Evolutionary conservation across 192 early-diverging fungal genomes (phyloP).

Genomic region (Backusella macrospora): DNA sequence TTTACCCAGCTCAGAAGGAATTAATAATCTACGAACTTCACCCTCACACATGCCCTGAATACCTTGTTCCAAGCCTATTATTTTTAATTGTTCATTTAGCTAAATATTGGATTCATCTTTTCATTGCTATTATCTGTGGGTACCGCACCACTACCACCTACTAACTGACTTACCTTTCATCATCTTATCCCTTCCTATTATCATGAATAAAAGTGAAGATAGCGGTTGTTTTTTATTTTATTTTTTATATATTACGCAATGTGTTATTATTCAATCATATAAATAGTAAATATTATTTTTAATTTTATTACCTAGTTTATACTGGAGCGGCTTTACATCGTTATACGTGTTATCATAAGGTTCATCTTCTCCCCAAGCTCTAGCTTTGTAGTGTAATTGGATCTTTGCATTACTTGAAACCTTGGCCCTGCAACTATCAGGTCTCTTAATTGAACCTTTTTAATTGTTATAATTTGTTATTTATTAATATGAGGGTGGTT

Average conservation of each 20-base stretch:
- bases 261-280: no score
- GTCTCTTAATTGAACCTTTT: constrained; percentile 16
- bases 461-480: neutral
- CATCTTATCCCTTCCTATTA: constrained; percentile 24
- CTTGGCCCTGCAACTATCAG: constrained; percentile 8
- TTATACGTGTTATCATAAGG: constrained; percentile 29
- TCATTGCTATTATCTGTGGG: neutral
- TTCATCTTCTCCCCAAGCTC: constrained; percentile 25
- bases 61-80: constrained; percentile 29
- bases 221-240: no score
- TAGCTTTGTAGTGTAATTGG: constrained; percentile 23
- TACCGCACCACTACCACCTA: no score
- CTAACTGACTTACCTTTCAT: constrained; percentile 11
- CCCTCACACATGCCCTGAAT: constrained; percentile 33
- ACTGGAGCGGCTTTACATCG: constrained; percentile 2
- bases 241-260: no score
- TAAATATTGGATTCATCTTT: neutral
- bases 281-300: neutral
- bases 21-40: constrained; percentile 34
- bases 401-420: constrained; percentile 12
- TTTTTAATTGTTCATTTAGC: neutral
- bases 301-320: constrained; percentile 3
- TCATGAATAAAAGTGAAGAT: no score
- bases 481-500: neutral
- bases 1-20: constrained; percentile 30